phyloP scores from a whole-genome alignment of 805 yeast species.

The Brettanomyces nanus region DNA sequence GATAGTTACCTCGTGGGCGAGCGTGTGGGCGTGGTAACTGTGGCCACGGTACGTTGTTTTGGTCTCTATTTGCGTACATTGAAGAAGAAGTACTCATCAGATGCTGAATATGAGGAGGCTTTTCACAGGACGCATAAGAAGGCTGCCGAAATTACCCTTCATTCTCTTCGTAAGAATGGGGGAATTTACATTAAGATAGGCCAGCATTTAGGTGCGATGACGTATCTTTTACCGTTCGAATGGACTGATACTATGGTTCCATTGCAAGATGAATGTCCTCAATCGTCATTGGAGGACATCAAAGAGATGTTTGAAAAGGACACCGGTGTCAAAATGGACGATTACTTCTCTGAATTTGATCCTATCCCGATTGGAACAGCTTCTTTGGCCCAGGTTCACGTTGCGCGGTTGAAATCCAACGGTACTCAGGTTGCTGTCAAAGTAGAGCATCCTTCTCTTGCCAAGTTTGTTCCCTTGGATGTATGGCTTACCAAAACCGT shows the following conservation, averaged over 20 bases:
- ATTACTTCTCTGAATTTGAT: slow-evolving; percentile 59
- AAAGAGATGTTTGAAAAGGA: slow-evolving; percentile 60
- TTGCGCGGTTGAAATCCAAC: slow-evolving; percentile 49
- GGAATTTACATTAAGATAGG: slow-evolving; percentile 93
- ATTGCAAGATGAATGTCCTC: slow-evolving; percentile 84
- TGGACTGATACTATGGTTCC: slow-evolving; percentile 97
- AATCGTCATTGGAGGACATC: slow-evolving; percentile 64
- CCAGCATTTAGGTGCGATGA: slow-evolving; percentile 88
- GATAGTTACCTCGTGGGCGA: slow-evolving; percentile 25
- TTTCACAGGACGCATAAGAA: slow-evolving; percentile 58
- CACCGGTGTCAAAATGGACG: slow-evolving; percentile 50
- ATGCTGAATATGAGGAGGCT: slow-evolving; percentile 42
- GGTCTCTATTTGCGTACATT: slow-evolving; percentile 56
- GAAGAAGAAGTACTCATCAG: slow-evolving; percentile 28
- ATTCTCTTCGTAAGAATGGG: slow-evolving; percentile 77
- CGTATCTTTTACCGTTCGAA: slow-evolving; percentile 81
- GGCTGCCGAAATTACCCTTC: slow-evolving; percentile 73
- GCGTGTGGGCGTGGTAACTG: slow-evolving; percentile 54
- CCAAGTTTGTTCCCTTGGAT: slow-evolving; percentile 87
- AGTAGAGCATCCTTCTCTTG: slow-evolving; percentile 84
- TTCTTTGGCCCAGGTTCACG: slow-evolving; percentile 91
- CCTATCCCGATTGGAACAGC: slow-evolving; percentile 87
- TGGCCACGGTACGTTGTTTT: slow-evolving; percentile 70
- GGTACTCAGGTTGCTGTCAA: slow-evolving; percentile 82
- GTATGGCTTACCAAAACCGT: slow-evolving; percentile 69